phyloP scores from a whole-genome alignment of 805 yeast species.

The Myxozyma lipomycoides region DNA sequence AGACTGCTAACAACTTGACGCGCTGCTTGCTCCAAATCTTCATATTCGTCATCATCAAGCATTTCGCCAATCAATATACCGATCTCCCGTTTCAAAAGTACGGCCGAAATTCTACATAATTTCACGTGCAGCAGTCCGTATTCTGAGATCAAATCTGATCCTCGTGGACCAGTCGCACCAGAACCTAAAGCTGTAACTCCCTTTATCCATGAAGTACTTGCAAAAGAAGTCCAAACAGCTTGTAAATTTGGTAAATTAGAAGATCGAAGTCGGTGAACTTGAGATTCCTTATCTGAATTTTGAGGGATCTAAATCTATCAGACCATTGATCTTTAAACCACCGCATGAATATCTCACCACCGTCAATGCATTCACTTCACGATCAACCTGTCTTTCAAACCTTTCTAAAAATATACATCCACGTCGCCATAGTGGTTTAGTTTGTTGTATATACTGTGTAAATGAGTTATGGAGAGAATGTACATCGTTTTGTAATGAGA shows the following conservation, averaged over 20 bases:
- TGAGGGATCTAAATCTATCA: neutral
- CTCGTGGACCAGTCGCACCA: conserved; percentile 1
- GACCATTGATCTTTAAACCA: neutral
- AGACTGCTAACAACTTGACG: neutral
- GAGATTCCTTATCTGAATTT: neutral
- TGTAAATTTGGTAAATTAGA: conserved; percentile 18
- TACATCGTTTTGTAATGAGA: neutral
- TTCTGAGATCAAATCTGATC: conserved; percentile 7
- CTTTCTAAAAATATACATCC: conserved; percentile 5
- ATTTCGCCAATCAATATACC: conserved; percentile 5
- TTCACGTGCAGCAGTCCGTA: conserved; percentile 10
- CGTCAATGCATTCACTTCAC: conserved; percentile 6
- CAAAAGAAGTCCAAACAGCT: conserved; percentile 13
- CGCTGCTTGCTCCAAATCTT: neutral
- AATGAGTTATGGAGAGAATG: neutral
- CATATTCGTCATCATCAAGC: conserved; percentile 7
- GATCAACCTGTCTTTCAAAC: conserved; percentile 8
- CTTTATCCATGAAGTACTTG: neutral
- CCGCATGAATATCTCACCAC: neutral
- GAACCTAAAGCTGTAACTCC: conserved; percentile 13
- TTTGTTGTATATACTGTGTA: neutral
- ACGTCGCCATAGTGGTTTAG: conserved; percentile 5
- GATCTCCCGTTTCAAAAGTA: conserved; percentile 6
- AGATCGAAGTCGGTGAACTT: conserved; percentile 11
- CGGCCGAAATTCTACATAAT: conserved; percentile 4